Percentiles rank a stretch among this genome's conserved stretches.
These are phyloP conservation scores for Stagonosporopsis chrysanthemi DNA, from an alignment of 2,329 filamentous ascomycete species.

Conservation along the genomic window DNA sequence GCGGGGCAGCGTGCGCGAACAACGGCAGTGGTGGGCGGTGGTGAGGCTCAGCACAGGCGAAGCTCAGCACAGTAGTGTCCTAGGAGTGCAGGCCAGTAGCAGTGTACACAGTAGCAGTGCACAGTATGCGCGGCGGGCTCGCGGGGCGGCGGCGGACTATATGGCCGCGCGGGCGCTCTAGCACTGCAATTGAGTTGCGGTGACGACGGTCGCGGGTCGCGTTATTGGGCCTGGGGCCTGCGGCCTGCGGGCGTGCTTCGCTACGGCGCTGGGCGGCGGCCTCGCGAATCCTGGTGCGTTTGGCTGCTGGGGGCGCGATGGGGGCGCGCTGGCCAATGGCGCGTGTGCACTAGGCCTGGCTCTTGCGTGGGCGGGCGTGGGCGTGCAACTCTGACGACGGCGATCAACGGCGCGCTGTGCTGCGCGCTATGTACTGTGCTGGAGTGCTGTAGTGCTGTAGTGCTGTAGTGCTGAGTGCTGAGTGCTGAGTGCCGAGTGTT, in stretches of 20 bases:
- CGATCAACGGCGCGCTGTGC: conserved; percentile 20
- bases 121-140: conserved; percentile 6
- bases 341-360: conserved; percentile 32
- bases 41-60: too few species aligned
- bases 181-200: conserved; percentile 28
- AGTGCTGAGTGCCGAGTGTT: too few species aligned
- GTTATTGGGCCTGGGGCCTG: conserved; percentile 23
- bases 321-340: conserved; percentile 27
- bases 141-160: conserved; percentile 33
- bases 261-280: conserved; percentile 26
- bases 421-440: too few species aligned
- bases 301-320: conserved; percentile 25
- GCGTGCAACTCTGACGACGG: conserved; percentile 38
- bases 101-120: too few species aligned
- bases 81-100: neutral
- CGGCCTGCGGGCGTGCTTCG: conserved; percentile 15
- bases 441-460: neutral
- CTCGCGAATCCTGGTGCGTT: conserved; percentile 24
- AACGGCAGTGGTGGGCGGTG: neutral
- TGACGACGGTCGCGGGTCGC: conserved; percentile 29
- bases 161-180: conserved; percentile 20
- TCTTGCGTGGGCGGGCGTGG: conserved; percentile 31
- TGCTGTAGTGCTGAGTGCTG: too few species aligned
- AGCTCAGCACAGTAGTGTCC: too few species aligned
- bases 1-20: neutral